These are phyloP conservation scores for Stephania yunnanensis DNA, from an alignment of 164 flowering plant genomes.

Conservation along the genomic window DNA sequence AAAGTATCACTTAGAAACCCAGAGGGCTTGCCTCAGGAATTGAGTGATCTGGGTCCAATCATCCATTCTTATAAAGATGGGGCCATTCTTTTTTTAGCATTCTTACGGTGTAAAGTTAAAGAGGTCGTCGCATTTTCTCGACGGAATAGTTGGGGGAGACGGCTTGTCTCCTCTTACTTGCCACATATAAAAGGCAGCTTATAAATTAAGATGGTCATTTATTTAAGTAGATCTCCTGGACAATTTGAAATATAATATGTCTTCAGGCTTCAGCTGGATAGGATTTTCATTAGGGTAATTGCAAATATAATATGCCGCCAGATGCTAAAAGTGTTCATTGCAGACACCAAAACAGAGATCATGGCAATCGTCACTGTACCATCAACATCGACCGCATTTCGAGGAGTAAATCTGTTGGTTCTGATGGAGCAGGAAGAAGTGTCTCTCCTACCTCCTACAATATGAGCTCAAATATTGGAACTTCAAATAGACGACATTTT, in stretches of 20 bases:
- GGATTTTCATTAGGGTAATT: neutral
- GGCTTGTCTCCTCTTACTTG: no score
- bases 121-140: no score
- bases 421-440: constrained; percentile 31
- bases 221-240: no score
- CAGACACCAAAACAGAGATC: constrained; percentile 38
- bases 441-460: constrained; percentile 28
- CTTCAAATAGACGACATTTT: constrained; percentile 15
- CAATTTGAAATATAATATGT: no score
- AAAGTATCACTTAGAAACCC: neutral
- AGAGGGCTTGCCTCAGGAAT: no score
- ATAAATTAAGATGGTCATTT: no score
- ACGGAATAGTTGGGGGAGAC: no score
- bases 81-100: no score
- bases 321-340: constrained; percentile 2
- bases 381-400: constrained; percentile 26
- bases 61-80: no score
- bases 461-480: constrained; percentile 16
- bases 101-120: no score
- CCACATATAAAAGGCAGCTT: no score
- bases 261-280: neutral
- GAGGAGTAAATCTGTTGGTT: constrained; percentile 29
- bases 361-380: constrained; percentile 22
- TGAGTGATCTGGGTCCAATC: no score
- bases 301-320: neutral